Evolutionary conservation across 1,284 basidiomycete genomes (phyloP), one percentile per base, ranked within the genome.

Genomic region (Exobasidium cylindrosporum): DNA sequence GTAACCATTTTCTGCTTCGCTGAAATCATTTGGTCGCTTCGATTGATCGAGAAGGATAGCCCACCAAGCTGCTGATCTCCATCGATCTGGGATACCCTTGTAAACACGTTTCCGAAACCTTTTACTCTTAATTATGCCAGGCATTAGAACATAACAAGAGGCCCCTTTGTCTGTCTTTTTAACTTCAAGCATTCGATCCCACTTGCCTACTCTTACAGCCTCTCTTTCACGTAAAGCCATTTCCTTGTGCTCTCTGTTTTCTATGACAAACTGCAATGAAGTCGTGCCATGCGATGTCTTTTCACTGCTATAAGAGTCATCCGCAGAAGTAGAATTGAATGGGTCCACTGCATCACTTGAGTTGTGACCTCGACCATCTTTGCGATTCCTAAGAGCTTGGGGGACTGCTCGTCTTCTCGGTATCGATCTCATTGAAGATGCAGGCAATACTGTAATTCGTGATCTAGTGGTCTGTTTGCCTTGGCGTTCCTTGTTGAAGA

Each of bases 31-130:
- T 44, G 53, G 32, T 13, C 31, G 13, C n/a, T 43, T 26, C 28
- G 31, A 3, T 24, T 29, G 43, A 11, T 53, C 21, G 17, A 7
- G 56, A 4, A 76, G 78, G 65, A 97, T 81, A 4, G 90, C 84
- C 72, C 89, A 89, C 95, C 95, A 99, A 0, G 89, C 92, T 0
- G 91, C 94, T 62, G 87, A 84, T 53, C 96, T 85, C 95, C 96
- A 98, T 49, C 92, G 86, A 81, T 98, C 95, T 0, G 95, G 96
- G 26, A 98, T 87, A 55, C 95, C 96, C 80, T 99, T 99, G 84
- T 91, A 97, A 54, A 89, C 86, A 40, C 95, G 85, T 67, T 86
- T 83, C 46, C 87, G 84, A 23, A 84, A 65, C 71, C 82, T 74
- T 47, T 70, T 67, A n/a, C 49, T 26, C 24, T 54, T 56, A 30